These are phyloP conservation scores for Fusarium xyrophilum DNA, from an alignment of 2,329 filamentous ascomycete species.

Conservation along the genomic window DNA sequence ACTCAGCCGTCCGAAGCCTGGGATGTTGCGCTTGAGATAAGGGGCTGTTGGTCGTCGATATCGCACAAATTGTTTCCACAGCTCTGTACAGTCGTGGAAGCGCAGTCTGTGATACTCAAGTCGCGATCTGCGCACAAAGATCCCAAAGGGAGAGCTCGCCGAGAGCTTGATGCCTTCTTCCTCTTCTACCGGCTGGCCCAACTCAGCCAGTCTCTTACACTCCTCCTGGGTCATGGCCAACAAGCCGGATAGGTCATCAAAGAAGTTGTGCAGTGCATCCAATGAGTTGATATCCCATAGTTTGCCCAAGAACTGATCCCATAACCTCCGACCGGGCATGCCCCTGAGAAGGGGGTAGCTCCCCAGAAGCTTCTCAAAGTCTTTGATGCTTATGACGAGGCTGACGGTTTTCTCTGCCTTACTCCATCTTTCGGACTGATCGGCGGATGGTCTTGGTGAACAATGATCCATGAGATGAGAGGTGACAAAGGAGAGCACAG, in stretches of 20 bases:
- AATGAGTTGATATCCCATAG: conserved; percentile 86
- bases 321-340: conserved; percentile 80
- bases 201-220: conserved; percentile 60
- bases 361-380: conserved; percentile 65
- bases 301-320: conserved; percentile 81
- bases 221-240: conserved; percentile 70
- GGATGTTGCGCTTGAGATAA: conserved; percentile 69
- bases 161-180: conserved; percentile 68
- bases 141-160: conserved; percentile 78
- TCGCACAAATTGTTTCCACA: conserved; percentile 84
- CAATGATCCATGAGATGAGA: conserved; percentile 67
- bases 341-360: conserved; percentile 60
- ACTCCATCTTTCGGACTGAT: conserved; percentile 51
- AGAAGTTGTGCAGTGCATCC: conserved; percentile 80
- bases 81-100: conserved; percentile 76
- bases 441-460: conserved; percentile 41
- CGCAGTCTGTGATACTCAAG: conserved; percentile 82
- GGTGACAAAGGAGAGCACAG: conserved; percentile 80
- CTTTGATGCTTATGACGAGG: conserved; percentile 61
- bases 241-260: conserved; percentile 64
- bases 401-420: conserved; percentile 58
- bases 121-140: conserved; percentile 77
- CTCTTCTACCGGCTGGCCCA: conserved; percentile 52
- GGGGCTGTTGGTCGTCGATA: conserved; percentile 79
- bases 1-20: conserved; percentile 62